Conservation (phyloP, 495 filamentous ascomycete species). For the Darksidea phi region DNA sequence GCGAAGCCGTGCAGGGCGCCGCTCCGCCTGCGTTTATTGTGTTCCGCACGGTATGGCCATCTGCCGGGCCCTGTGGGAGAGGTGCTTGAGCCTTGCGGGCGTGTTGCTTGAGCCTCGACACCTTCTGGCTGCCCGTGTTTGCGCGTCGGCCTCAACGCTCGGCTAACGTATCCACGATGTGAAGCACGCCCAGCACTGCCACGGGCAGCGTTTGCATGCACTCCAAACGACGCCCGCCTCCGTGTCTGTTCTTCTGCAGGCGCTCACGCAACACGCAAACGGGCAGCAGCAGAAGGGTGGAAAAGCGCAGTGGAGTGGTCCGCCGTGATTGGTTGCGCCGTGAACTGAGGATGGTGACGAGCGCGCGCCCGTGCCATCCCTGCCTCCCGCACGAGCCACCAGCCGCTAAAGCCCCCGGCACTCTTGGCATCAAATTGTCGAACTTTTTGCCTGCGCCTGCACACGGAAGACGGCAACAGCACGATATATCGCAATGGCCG, state of each 20-base stretch:
- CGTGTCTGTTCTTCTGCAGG: too few species aligned
- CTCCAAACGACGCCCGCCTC: too few species aligned
- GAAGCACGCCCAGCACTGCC: background rate
- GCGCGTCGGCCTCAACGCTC: background rate
- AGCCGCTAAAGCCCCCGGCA: background rate
- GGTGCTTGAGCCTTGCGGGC: background rate
- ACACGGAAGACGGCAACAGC: background rate
- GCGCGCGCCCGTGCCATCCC: background rate
- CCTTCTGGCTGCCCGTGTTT: background rate
- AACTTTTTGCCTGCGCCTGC: conserved; percentile 12
- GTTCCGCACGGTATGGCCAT: background rate
- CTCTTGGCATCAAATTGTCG: conserved; percentile 2
- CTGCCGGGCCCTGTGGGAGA: background rate
- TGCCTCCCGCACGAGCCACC: background rate
- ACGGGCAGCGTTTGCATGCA: background rate
- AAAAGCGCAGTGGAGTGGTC: background rate
- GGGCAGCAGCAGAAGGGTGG: background rate
- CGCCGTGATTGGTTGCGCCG: background rate
- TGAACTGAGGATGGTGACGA: background rate
- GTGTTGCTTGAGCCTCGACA: conserved; percentile 5
- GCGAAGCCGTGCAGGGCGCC: conserved; percentile 12
- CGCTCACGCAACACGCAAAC: too few species aligned
- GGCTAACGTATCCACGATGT: background rate
- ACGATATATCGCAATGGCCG: conserved; percentile 64
- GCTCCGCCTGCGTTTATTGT: conserved; percentile 6